Conservation (phyloP, 2,329 filamentous ascomycete species). For the Aulographum hederae region DNA sequence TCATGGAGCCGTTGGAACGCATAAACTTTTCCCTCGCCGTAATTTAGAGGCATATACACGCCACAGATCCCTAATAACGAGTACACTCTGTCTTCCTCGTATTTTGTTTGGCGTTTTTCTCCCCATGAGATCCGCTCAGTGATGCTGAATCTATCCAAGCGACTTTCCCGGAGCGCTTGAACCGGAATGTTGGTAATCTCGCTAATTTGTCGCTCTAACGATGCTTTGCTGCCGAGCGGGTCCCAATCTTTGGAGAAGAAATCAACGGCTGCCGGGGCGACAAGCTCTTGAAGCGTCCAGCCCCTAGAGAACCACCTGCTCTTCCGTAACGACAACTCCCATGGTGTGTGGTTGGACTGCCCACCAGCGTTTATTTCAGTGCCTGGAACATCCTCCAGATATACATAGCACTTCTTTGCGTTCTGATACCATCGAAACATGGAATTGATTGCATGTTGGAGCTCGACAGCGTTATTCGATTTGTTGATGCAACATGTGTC, state of each 20-base stretch:
- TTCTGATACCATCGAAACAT: conserved; percentile 5
- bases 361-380: background rate
- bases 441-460: conserved; percentile 3
- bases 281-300: conserved; percentile 4
- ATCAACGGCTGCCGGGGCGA: conserved; percentile 2
- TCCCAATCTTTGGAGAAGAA: conserved; percentile 1
- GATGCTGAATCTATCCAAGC: conserved; percentile 2
- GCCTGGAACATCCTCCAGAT: conserved; percentile 2
- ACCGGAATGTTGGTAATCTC: conserved; percentile 3
- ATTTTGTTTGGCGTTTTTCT: conserved; percentile 6
- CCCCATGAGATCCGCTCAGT: conserved; percentile 10
- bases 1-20: conserved; percentile 5
- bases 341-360: background rate
- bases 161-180: background rate
- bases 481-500: conserved; percentile 4
- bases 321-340: background rate
- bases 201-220: background rate
- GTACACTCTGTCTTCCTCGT: conserved; percentile 8
- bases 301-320: conserved; percentile 5
- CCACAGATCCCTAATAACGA: conserved; percentile 7
- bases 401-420: conserved; percentile 3
- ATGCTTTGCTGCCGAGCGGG: conserved; percentile 1
- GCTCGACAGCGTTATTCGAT: conserved; percentile 1
- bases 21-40: conserved; percentile 1
- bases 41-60: conserved; percentile 5